A percentile compares a stretch with the other conserved stretches of the same genome.
Conservation (phyloP, 1,284 basidiomycete genomes). For the Tilletia indica region DNA sequence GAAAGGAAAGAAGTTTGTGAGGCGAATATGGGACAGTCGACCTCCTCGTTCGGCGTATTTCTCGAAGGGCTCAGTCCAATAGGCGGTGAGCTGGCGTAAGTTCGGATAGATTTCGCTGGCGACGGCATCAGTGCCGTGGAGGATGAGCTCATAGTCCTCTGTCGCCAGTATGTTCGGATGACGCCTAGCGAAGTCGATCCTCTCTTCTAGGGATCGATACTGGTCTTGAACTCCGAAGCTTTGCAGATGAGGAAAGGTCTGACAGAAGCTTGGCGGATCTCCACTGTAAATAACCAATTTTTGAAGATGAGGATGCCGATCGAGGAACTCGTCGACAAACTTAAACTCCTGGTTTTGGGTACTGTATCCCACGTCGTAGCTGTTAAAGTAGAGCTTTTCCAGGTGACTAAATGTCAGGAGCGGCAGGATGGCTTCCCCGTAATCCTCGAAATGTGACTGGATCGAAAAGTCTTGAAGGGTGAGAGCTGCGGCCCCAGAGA, state of each 20-base stretch:
- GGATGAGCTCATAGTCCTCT: too few species aligned
- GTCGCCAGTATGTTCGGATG: too few species aligned
- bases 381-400: too few species aligned
- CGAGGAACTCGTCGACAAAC: background rate
- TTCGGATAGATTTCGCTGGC: too few species aligned
- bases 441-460: background rate
- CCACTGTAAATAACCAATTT: background rate
- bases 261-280: background rate
- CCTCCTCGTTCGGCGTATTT: too few species aligned
- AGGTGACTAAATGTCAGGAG: background rate
- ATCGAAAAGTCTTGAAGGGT: background rate
- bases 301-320: background rate
- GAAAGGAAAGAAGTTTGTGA: too few species aligned
- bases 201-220: too few species aligned
- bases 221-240: background rate
- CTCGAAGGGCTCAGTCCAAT: too few species aligned
- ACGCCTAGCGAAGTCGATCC: too few species aligned
- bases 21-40: too few species aligned
- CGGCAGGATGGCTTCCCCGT: background rate
- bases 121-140: too few species aligned
- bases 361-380: background rate
- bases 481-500: background rate
- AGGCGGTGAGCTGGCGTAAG: too few species aligned
- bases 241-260: background rate
- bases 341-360: background rate